A percentile compares a stretch with the other conserved stretches of the same genome.
Evolutionary conservation across 176 grass and related monocot species (phyloP).

Genomic region (Zoysia japonica): DNA sequence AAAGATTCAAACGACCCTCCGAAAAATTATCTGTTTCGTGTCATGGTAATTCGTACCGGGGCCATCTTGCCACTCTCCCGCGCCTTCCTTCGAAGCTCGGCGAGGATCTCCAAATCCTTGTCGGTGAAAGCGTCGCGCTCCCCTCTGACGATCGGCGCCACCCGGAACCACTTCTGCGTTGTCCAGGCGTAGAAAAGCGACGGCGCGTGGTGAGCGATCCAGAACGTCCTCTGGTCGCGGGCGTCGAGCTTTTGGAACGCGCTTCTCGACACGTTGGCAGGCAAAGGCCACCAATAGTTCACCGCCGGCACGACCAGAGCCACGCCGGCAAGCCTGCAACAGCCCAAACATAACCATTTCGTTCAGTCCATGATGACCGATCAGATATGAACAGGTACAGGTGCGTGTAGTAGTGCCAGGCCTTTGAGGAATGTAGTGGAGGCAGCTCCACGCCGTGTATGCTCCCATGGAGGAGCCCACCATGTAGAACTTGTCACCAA

Average conservation of each 20-base stretch:
- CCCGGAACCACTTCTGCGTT: slow-evolving; percentile 52
- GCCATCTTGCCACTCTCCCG: neutral
- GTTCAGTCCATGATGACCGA: neutral
- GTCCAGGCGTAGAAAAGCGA: slow-evolving; percentile 58
- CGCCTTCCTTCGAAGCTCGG: neutral
- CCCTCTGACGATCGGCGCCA: slow-evolving; percentile 25
- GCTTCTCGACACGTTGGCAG: slow-evolving; percentile 29
- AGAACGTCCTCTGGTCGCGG: slow-evolving; percentile 41
- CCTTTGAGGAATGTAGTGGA: slow-evolving; percentile 74
- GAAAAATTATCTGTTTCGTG: neutral
- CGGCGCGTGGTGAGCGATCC: slow-evolving; percentile 62
- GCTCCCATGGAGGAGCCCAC: slow-evolving; percentile 60
- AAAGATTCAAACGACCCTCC: too few relatives aligned
- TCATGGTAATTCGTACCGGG: slow-evolving; percentile 15
- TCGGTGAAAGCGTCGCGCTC: slow-evolving; percentile 39
- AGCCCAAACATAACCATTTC: neutral
- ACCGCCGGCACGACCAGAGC: slow-evolving; percentile 58
- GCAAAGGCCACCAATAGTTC: slow-evolving; percentile 80
- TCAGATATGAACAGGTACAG: neutral
- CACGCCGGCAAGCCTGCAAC: slow-evolving; percentile 49
- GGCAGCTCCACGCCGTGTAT: slow-evolving; percentile 66
- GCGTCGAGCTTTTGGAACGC: slow-evolving; percentile 42
- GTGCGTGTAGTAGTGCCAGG: neutral
- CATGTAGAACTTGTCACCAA: slow-evolving; percentile 67
- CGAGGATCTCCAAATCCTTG: slow-evolving; percentile 47